These are phyloP conservation scores for Allium fistulosum DNA, from an alignment of 106 monocot species.

Conservation along the genomic window DNA sequence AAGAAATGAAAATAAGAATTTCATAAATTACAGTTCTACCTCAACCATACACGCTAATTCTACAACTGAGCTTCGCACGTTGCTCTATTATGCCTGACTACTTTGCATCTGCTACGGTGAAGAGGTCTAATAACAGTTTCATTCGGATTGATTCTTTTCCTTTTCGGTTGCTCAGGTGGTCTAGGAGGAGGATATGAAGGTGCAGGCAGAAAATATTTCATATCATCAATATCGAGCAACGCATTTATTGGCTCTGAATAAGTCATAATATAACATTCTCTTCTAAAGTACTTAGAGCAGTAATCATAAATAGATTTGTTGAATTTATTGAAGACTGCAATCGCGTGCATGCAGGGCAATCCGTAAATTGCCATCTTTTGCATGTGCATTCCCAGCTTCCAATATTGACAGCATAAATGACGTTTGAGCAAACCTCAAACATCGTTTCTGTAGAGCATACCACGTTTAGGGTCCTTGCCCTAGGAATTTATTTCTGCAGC, in stretches of 20 bases:
- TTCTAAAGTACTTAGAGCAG: slow-evolving; percentile 54
- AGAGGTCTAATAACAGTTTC: slow-evolving; percentile 38
- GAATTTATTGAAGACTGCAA: slow-evolving; percentile 54
- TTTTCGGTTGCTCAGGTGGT: slow-evolving; percentile 55
- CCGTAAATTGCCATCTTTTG: slow-evolving; percentile 74
- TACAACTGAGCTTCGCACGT: slow-evolving; percentile 60
- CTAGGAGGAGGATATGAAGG: slow-evolving; percentile 44
- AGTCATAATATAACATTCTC: slow-evolving; percentile 40
- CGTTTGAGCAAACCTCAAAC: slow-evolving; percentile 79
- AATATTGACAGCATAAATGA: slow-evolving; percentile 58
- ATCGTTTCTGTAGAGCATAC: slow-evolving; percentile 81
- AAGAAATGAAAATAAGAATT: background rate
- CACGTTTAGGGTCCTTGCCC: slow-evolving; percentile 42
- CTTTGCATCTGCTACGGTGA: slow-evolving; percentile 77
- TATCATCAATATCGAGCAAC: slow-evolving; percentile 51
- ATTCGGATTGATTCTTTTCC: slow-evolving; percentile 47
- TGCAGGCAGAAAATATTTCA: slow-evolving; percentile 37
- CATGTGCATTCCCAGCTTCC: slow-evolving; percentile 77
- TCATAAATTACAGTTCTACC: no score
- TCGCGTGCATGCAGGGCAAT: slow-evolving; percentile 68
- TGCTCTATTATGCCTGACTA: slow-evolving; percentile 82
- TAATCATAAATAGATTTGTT: slow-evolving; percentile 50
- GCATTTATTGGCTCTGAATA: slow-evolving; percentile 42
- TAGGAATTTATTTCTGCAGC: slow-evolving; percentile 40
- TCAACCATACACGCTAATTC: background rate